Base-by-base conservation (phyloP, 805 yeast species). In the Metschnikowia shivogae region DNA sequence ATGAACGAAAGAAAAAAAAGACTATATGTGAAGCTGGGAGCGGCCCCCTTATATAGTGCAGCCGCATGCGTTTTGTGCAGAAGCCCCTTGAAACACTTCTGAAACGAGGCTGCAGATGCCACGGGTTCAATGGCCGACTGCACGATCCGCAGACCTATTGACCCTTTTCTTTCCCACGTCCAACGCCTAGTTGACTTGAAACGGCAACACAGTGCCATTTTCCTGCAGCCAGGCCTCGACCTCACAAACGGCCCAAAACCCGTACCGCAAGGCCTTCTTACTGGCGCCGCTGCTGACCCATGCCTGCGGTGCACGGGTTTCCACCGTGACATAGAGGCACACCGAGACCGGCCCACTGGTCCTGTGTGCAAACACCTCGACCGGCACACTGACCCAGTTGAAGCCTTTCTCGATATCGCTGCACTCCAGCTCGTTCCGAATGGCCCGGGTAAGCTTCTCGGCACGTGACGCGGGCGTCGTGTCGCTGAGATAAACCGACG, bases 311-410 rank as follows among this genome's bases (percentile, higher is more conserved):
- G 61, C 43, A 20, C 53, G 49, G 1, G 69, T 48, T 22, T 53
- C 58, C 7, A 65, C 54, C 3, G 59, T 54, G 9, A 68, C 45
- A 47, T 63, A 62, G 7, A 70, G 44, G 3, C 74, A 73, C 4
- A 70, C 46, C 9, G 26, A 9, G n/a, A 13, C 26, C 2, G 27
- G 9, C 9, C 3, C 13, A 3, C 24, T n/a, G 3, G 17, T 20
- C n/a, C 34, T 38, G 41, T 22, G 17, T 19, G 20, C n/a, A 24
- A 39, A 28, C 24, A 57, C 36, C 3, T 58, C 50, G 19, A 70
- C 47, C 3, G 73, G 74, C 4, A 68, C 41, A 46, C 60, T 63
- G 30, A 49, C 59, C 74, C 75, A 70, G 47, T 68, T 67, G 24
- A 54, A 49, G 3, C 66, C 64, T 19, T 43, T 41, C 32, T 54